These are phyloP conservation scores for Pleurotus ostreatus DNA, from an alignment of 768 basidiomycete species.

Conservation along the genomic window DNA sequence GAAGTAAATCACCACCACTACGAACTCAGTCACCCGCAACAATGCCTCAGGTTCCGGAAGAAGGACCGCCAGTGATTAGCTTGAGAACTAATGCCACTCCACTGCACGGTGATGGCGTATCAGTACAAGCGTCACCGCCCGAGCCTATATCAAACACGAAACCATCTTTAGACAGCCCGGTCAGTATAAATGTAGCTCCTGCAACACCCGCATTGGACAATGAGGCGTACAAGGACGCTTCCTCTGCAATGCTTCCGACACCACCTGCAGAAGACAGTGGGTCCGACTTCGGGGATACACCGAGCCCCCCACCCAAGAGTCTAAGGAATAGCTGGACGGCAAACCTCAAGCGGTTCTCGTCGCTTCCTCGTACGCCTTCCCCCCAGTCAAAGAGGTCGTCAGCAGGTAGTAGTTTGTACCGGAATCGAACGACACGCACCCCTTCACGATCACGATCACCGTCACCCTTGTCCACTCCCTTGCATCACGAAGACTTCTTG, in stretches of 20 bases:
- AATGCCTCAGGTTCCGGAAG: not conserved
- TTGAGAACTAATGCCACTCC: no score
- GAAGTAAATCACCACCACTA: not conserved
- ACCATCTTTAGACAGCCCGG: not conserved
- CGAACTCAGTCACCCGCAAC: not conserved
- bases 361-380: constrained; percentile 68
- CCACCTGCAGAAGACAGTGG: constrained; percentile 16
- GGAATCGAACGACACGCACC: constrained; percentile 27
- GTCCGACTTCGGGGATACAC: constrained; percentile 22
- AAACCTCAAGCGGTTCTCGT: constrained; percentile 45
- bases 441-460: constrained; percentile 33
- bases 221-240: not conserved
- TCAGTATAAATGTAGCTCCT: constrained; percentile 5
- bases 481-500: constrained; percentile 1
- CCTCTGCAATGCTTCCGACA: not conserved
- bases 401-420: constrained; percentile 18
- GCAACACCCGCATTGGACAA: constrained; percentile 6
- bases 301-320: constrained; percentile 49
- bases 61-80: not conserved
- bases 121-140: not conserved
- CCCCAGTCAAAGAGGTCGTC: constrained; percentile 38
- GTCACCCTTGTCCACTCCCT: constrained; percentile 13
- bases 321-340: constrained; percentile 43
- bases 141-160: not conserved
- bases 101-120: no score